Base-by-base conservation (phyloP, 495 filamentous ascomycete genomes). In the Pseudoneurospora amorphoporcata region DNA sequence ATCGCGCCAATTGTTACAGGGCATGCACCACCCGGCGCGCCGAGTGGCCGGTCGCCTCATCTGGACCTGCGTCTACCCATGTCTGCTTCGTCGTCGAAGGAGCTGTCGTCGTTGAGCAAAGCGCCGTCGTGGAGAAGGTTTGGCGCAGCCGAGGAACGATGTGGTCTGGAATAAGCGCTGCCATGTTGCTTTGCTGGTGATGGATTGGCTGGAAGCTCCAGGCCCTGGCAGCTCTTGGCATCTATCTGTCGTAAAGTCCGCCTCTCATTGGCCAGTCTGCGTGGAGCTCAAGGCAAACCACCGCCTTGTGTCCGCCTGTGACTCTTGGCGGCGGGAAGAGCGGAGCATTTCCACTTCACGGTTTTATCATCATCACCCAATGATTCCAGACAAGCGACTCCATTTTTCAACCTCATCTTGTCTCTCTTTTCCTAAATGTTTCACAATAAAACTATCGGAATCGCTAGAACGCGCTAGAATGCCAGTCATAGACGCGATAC, bases 131-230 rank as follows among this genome's bases (percentile, higher is more conserved):
- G 79, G 77, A 73, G 74, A 16, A 72, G 45, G 40, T 72, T 71
- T 79, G 75, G 75, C 72, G 75, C 71, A 73, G 47, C 39, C 47
- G 23, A 35, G 53, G 29, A 65, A 65, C 29, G 29, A 17, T 35
- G 53, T 41, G 39, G 75, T 80, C 75, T 79, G 77, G 73, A 79
- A 79, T 81, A 81, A 76, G 79, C 80, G 80, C 80, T 76, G 73
- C 68, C 65, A 47, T 43, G 73, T 71, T 43, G 73, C 35, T 29
- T 72, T 74, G 71, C 43, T 68, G 74, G 61, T 68, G 65, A 32
- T 41, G 68, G 70, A 81, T 81, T 79, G 80, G 78, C 75, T 70
- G 73, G 23, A 65, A 37, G 53, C 29, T 35, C 0, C 0, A 1
- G 29, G 53, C 53, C 53, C 53, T 61, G 53, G 53, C 53, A 35